phyloP scores from a whole-genome alignment of 805 yeast species.

The Spathaspora arborariae region DNA sequence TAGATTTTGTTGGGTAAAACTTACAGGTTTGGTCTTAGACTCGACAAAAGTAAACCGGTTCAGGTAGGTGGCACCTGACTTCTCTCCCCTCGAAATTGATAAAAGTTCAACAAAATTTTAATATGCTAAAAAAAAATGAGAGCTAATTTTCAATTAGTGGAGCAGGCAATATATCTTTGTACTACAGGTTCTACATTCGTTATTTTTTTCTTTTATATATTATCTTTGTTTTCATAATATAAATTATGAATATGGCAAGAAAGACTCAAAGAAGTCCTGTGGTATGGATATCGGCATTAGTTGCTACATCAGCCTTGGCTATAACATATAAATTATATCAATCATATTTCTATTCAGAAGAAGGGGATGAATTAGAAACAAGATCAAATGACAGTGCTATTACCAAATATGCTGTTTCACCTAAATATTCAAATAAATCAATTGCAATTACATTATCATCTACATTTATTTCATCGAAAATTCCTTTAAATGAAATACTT shows the following conservation, averaged over 20 bases:
- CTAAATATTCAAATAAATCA: slow-evolving; percentile 25
- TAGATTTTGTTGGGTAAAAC: neutral
- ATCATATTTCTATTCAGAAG: slow-evolving; percentile 8
- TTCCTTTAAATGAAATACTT: slow-evolving; percentile 38
- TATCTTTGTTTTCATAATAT: neutral
- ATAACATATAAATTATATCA: slow-evolving; percentile 31
- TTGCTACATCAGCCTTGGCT: slow-evolving; percentile 33
- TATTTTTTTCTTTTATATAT: neutral
- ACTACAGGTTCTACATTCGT: neutral
- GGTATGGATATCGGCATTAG: slow-evolving; percentile 29
- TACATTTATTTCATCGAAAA: slow-evolving; percentile 31
- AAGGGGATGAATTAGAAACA: slow-evolving; percentile 3
- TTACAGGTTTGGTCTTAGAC: neutral
- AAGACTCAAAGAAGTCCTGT: slow-evolving; percentile 21
- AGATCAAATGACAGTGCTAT: slow-evolving; percentile 1
- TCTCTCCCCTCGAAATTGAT: neutral
- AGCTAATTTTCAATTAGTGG: neutral
- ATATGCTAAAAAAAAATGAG: neutral
- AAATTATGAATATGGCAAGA: slow-evolving; percentile 4
- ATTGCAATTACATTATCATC: slow-evolving; percentile 42
- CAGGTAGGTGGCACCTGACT: neutral
- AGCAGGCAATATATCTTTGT: neutral
- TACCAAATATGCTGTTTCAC: slow-evolving; percentile 3
- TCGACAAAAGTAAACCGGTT: neutral
- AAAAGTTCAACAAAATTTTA: slow-evolving; percentile 1